A percentile compares a stretch with the other conserved stretches of the same genome.
These are phyloP conservation scores for Salmacisia buchloeana DNA, from an alignment of 1,284 basidiomycete genomes.

Conservation along the genomic window DNA sequence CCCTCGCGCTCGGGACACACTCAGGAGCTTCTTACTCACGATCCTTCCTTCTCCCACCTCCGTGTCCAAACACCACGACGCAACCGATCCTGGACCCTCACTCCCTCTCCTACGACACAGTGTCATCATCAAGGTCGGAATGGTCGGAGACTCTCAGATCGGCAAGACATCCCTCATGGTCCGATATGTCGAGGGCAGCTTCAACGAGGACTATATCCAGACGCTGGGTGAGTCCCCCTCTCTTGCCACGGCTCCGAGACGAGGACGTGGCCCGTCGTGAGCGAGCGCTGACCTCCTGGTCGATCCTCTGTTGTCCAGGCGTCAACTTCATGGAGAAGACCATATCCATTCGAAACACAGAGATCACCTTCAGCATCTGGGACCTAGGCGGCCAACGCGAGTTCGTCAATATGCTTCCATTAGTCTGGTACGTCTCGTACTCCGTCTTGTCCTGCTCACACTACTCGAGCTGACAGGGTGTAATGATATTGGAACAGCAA, in stretches of 20 bases:
- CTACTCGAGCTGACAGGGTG: neutral
- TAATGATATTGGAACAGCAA: slow-evolving; percentile 57
- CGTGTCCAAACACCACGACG: too few relatives aligned
- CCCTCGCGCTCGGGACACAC: too few relatives aligned
- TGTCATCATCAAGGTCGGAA: slow-evolving; percentile 93
- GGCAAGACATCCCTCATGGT: slow-evolving; percentile 98
- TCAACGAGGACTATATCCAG: slow-evolving; percentile 92
- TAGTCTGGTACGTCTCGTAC: slow-evolving; percentile 60
- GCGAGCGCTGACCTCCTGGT: neutral
- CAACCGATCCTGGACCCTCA: neutral
- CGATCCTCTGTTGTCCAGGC: slow-evolving; percentile 3
- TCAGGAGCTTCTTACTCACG: too few relatives aligned
- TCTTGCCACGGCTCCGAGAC: neutral
- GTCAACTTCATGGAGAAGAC: slow-evolving; percentile 99
- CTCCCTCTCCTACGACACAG: slow-evolving; percentile 15
- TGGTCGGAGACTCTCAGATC: slow-evolving; percentile 98
- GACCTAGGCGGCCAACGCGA: slow-evolving; percentile 95
- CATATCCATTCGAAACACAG: slow-evolving; percentile 90
- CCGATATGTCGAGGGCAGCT: slow-evolving; percentile 56
- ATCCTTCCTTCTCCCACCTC: too few relatives aligned
- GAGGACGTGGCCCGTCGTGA: neutral
- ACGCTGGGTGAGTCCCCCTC: slow-evolving; percentile 59
- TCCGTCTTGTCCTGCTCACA: neutral
- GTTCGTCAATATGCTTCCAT: slow-evolving; percentile 96
- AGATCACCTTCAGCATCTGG: slow-evolving; percentile 99